phyloP scores from a whole-genome alignment of 495 filamentous ascomycete species.

The Talaromyces nanjingensis region DNA sequence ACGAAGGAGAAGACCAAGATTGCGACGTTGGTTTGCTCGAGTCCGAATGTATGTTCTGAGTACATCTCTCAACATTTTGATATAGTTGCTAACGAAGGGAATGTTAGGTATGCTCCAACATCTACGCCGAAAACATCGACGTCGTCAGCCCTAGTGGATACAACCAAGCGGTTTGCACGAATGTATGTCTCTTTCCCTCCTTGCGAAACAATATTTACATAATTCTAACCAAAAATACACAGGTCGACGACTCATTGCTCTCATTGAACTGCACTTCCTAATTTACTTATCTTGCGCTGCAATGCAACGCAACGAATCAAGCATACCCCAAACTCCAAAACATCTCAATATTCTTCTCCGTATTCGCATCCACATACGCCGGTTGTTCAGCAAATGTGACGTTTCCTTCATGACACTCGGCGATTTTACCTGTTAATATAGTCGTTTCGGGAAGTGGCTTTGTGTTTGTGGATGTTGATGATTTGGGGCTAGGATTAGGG shows the following conservation, averaged over 20 bases:
- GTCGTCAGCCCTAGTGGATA: conserved; percentile 45
- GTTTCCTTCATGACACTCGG: conserved; percentile 48
- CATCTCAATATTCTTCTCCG: conserved; percentile 38
- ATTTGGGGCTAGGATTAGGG: not conserved
- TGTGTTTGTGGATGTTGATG: not conserved
- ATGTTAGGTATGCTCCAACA: conserved; percentile 43
- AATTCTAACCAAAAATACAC: not conserved
- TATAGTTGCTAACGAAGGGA: not conserved
- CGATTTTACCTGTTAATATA: conserved; percentile 20
- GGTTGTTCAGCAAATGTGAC: conserved; percentile 42
- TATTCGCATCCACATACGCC: conserved; percentile 46
- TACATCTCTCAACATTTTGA: too few relatives aligned
- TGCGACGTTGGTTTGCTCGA: conserved; percentile 52
- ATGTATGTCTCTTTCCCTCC: conserved; percentile 28
- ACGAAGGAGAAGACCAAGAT: conserved; percentile 42
- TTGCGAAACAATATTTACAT: not conserved
- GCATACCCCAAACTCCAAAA: conserved; percentile 41
- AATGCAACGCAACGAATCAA: conserved; percentile 12
- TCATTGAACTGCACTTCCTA: conserved; percentile 35
- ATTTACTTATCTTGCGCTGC: not conserved
- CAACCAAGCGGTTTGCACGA: conserved; percentile 44
- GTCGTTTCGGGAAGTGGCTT: not conserved
- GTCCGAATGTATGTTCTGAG: conserved; percentile 33
- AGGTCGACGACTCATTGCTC: conserved; percentile 32
- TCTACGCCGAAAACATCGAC: conserved; percentile 42